Conservation (phyloP, 768 basidiomycete genomes). For the Mycena sanguinolenta region DNA sequence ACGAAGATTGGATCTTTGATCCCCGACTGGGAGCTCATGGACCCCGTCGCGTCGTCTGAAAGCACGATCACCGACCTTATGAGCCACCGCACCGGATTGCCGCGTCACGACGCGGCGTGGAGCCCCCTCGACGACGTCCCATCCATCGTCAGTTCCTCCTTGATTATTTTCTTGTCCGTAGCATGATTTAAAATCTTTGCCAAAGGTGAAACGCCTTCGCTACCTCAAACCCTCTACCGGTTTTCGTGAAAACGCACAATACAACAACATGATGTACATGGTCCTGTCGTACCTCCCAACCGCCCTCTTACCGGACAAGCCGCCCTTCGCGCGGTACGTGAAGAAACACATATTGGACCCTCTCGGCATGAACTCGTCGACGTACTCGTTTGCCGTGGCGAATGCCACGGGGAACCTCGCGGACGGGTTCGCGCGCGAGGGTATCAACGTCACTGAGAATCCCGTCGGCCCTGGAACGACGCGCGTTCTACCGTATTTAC, state of each 20-base stretch:
- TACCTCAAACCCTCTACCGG: conserved; percentile 1
- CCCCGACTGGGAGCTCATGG: conserved; percentile 41
- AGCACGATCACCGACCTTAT: conserved; percentile 38
- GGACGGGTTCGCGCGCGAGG: conserved; percentile 17
- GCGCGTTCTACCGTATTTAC: neutral
- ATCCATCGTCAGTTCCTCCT: neutral
- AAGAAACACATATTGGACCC: conserved; percentile 8
- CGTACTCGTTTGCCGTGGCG: conserved; percentile 18
- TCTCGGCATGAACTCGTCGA: conserved; percentile 16
- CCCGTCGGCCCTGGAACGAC: neutral
- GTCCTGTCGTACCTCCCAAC: conserved; percentile 12
- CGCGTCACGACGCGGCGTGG: conserved; percentile 36
- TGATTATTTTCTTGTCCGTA: neutral
- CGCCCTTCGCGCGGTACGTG: conserved; percentile 21
- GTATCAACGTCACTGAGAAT: too few species aligned
- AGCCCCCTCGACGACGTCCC: neutral
- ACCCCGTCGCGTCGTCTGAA: conserved; percentile 38
- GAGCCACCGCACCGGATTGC: conserved; percentile 42
- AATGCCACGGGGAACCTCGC: conserved; percentile 15
- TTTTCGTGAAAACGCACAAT: neutral
- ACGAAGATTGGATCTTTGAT: conserved; percentile 40
- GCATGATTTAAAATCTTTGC: neutral
- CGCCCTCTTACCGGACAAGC: conserved; percentile 14
- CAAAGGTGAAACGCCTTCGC: neutral
- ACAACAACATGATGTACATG: conserved; percentile 16